Percentiles rank a stretch among this genome's conserved stretches.
Conservation (phyloP, 2,329 filamentous ascomycete genomes). For the Didymella exigua region DNA sequence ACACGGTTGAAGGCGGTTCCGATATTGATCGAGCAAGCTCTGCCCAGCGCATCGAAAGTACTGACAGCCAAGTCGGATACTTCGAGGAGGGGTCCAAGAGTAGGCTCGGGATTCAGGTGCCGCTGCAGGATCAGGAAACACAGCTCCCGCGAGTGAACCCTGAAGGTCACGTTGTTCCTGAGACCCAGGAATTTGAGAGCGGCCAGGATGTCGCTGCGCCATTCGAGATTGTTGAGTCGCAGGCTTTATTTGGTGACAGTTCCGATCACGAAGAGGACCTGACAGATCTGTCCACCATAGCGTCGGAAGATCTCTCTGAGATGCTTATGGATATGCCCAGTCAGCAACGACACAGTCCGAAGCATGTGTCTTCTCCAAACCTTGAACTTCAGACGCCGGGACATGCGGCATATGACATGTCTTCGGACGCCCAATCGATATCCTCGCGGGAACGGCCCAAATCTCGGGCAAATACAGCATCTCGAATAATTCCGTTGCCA, state of each 20-base stretch:
- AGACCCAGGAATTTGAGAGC: slow-evolving; percentile 19
- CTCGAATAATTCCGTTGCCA: slow-evolving; percentile 32
- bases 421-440: slow-evolving; percentile 12
- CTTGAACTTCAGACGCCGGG: background rate
- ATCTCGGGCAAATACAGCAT: slow-evolving; percentile 43
- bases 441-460: slow-evolving; percentile 27
- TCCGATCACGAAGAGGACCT: background rate
- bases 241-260: background rate
- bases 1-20: background rate
- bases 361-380: background rate
- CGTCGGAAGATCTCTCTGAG: slow-evolving; percentile 19
- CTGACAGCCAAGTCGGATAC: background rate
- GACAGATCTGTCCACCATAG: slow-evolving; percentile 17
- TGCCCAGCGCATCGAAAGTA: background rate
- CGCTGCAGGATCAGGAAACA: slow-evolving; percentile 2
- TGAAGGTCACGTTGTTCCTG: slow-evolving; percentile 11
- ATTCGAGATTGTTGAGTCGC: background rate
- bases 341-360: background rate
- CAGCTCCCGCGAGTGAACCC: slow-evolving; percentile 9
- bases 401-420: background rate
- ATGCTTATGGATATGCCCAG: slow-evolving; percentile 4
- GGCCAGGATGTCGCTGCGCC: background rate
- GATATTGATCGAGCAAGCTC: background rate
- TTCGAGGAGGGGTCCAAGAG: slow-evolving; percentile 16
- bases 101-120: background rate